These are phyloP conservation scores for Beauveria caledonica DNA, from an alignment of 2,329 filamentous ascomycete species.

Conservation along the genomic window DNA sequence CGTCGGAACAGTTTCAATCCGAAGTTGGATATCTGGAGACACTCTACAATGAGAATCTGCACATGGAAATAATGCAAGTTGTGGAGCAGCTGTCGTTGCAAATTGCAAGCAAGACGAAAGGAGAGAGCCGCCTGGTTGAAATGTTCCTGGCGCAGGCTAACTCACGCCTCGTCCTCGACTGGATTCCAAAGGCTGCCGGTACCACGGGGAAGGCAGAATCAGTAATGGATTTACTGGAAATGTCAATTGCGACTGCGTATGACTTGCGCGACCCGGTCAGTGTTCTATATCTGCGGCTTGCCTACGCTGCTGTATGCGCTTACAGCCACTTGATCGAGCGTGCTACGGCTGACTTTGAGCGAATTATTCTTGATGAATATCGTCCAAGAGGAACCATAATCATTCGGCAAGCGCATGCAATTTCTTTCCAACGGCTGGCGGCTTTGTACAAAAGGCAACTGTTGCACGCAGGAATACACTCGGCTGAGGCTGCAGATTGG, in stretches of 20 bases:
- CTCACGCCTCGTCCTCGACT: slow-evolving; percentile 27
- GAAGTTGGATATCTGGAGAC: slow-evolving; percentile 29
- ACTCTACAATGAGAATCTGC: slow-evolving; percentile 28
- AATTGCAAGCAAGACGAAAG: slow-evolving; percentile 17
- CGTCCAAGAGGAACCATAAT: slow-evolving; percentile 31
- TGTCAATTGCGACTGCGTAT: slow-evolving; percentile 26
- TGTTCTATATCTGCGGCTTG: slow-evolving; percentile 29
- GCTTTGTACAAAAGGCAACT: slow-evolving; percentile 29
- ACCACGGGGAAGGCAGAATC: slow-evolving; percentile 24
- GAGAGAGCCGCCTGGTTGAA: slow-evolving; percentile 24
- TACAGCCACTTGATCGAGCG: slow-evolving; percentile 27
- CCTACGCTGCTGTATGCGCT: slow-evolving; percentile 27
- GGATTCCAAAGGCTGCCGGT: slow-evolving; percentile 33
- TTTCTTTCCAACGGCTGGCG: slow-evolving; percentile 32
- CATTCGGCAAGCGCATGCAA: slow-evolving; percentile 30
- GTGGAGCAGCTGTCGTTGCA: slow-evolving; percentile 25
- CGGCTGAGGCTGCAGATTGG: slow-evolving; percentile 23
- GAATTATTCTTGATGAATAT: slow-evolving; percentile 29
- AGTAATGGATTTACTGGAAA: slow-evolving; percentile 22
- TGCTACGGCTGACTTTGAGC: slow-evolving; percentile 28
- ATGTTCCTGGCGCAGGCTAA: slow-evolving; percentile 29
- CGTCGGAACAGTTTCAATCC: slow-evolving; percentile 28
- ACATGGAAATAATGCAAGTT: slow-evolving; percentile 27
- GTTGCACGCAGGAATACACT: slow-evolving; percentile 21
- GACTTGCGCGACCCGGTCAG: slow-evolving; percentile 28